Base-by-base conservation (phyloP, 768 basidiomycete genomes). In the Tricholoma matsutake region DNA sequence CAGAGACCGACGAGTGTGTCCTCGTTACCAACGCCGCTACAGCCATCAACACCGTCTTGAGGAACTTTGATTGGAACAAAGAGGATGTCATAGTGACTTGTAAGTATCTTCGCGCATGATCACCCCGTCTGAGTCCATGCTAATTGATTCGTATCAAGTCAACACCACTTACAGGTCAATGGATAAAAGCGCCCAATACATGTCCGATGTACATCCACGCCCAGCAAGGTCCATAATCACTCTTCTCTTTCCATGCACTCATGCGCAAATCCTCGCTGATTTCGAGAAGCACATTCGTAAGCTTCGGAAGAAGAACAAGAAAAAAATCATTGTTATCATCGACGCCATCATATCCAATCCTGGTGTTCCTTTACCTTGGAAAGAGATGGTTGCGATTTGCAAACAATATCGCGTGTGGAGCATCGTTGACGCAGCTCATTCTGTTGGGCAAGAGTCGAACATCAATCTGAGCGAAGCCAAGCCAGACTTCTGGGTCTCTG, bases 401-500 rank as follows among this genome's bases (percentile, higher is more conserved):
- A 80, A 79, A 29, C 80, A 86, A 62, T 83, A 86, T 39, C 83
- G 83, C 0, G 80, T 87, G 0, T 81, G 82, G 72, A 87, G 81
- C 32, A 64, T 94, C n/a, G 72, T 95, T 13, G 93, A 95, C 61
- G 93, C 83, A 0, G 93, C 93, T 3, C 93, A 95, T 69, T 84
- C 86, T 10, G 83, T 94, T 47, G 93, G 93, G 0, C 91, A 92
- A 69, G 86, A 92, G 67, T 70, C 83, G 4, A 77, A 83, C 58
- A 73, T 92, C 54, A 81, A 92, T 64, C 66, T 94, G 39, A 79
- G 76, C 20, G 75, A 79, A 39, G 71, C 76, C 0, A 75, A 79
- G 55, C 89, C 89, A 11, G 92, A 94, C 72, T 92, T 93, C 68
- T 94, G 87, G 86, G 73, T 88, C 4, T 87, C 90, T 32, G 90